Percentiles rank a stretch among this genome's conserved stretches.
Conservation (phyloP, 2,329 filamentous ascomycete species). For the Didymellaceae sp. region DNA sequence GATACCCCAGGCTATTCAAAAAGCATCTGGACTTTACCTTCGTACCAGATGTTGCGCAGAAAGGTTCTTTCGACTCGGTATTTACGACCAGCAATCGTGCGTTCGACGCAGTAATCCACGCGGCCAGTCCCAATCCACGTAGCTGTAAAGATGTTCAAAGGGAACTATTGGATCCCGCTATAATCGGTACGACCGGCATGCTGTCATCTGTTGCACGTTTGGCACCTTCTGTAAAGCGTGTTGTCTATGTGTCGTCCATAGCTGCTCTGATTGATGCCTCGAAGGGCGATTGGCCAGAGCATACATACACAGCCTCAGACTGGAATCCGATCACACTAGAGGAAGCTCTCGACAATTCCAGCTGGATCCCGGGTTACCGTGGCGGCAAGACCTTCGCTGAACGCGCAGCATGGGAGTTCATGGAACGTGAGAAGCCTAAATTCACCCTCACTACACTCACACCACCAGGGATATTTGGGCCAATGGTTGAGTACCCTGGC, state of each 20-base stretch:
- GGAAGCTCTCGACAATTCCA: constrained; percentile 50
- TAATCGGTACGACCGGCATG: constrained; percentile 66
- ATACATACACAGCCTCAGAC: constrained; percentile 57
- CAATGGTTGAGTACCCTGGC: constrained; percentile 59
- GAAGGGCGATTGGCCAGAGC: constrained; percentile 54
- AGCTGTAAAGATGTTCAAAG: constrained; percentile 72
- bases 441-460: constrained; percentile 54
- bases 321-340: constrained; percentile 62
- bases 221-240: constrained; percentile 70
- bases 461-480: constrained; percentile 54
- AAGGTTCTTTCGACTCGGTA: constrained; percentile 68
- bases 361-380: constrained; percentile 47
- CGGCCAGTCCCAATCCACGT: constrained; percentile 65
- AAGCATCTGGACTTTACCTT: constrained; percentile 67
- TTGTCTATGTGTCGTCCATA: constrained; percentile 71
- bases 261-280: constrained; percentile 63
- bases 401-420: constrained; percentile 56
- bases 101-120: constrained; percentile 67
- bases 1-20: constrained; percentile 55
- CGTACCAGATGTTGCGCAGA: constrained; percentile 72
- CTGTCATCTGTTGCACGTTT: constrained; percentile 62
- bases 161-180: constrained; percentile 62
- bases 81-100: constrained; percentile 63
- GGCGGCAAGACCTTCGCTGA: constrained; percentile 65
- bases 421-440: constrained; percentile 53